phyloP scores from a whole-genome alignment of 208 protist species.

The Porcisia deanei region DNA sequence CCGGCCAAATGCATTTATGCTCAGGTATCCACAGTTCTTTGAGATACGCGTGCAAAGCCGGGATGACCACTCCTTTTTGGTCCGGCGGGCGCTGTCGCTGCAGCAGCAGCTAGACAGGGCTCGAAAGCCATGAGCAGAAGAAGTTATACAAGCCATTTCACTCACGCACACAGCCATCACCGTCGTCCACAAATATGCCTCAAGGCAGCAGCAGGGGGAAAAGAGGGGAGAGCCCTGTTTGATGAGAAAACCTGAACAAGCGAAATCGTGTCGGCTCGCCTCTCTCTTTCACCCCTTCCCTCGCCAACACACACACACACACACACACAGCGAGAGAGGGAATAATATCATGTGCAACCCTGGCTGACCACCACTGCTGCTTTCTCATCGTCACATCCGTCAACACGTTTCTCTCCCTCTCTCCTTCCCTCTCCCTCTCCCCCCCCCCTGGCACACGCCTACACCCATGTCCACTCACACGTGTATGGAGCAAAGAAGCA shows the following conservation, averaged over 20 bases:
- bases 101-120: conserved; percentile 25
- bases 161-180: no score
- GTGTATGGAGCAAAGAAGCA: neutral
- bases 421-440: neutral
- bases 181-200: no score
- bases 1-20: conserved; percentile 45
- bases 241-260: neutral
- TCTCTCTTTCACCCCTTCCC: neutral
- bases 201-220: neutral
- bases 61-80: conserved; percentile 35
- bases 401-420: neutral
- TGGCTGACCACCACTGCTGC: neutral
- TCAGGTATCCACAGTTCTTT: conserved; percentile 66
- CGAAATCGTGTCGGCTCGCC: neutral
- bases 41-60: conserved; percentile 42
- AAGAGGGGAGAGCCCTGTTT: neutral
- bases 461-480: neutral
- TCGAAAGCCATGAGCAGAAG: neutral
- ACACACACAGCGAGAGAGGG: neutral
- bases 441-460: no score
- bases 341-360: neutral
- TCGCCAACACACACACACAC: conserved; percentile 8
- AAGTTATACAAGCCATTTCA: neutral
- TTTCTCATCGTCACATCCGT: neutral
- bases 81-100: conserved; percentile 50